These are phyloP conservation scores for Conoideocrella luteorostrata DNA, from an alignment of 2,329 filamentous ascomycete species.

Conservation along the genomic window DNA sequence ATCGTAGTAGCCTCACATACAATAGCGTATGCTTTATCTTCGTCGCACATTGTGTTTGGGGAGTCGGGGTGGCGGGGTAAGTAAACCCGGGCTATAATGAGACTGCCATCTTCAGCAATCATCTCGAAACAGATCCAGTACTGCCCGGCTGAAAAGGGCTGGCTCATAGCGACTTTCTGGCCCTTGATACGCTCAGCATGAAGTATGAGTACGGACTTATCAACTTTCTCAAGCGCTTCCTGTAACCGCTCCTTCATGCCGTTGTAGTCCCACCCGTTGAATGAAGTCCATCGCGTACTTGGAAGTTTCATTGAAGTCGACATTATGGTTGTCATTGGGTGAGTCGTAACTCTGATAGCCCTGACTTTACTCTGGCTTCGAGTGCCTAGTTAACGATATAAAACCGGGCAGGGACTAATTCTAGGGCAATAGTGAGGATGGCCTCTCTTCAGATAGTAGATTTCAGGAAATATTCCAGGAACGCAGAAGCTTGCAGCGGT, in stretches of 20 bases:
- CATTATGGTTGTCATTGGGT: too few relatives aligned
- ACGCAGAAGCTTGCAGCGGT: too few relatives aligned
- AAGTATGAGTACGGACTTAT: constrained; percentile 13
- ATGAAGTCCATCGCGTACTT: constrained; percentile 14
- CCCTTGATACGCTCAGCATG: constrained; percentile 16
- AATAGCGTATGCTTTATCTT: constrained; percentile 12
- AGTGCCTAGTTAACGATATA: too few relatives aligned
- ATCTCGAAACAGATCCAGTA: constrained; percentile 21
- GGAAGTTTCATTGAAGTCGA: too few relatives aligned
- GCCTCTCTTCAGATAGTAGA: too few relatives aligned
- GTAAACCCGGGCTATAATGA: constrained; percentile 19
- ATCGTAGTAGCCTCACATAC: constrained; percentile 16
- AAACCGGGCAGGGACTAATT: too few relatives aligned
- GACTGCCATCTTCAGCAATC: constrained; percentile 14
- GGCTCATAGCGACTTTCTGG: constrained; percentile 20
- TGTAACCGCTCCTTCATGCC: constrained; percentile 17
- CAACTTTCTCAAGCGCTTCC: constrained; percentile 7
- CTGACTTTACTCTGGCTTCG: too few relatives aligned
- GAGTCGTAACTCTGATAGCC: too few relatives aligned
- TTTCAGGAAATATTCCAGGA: too few relatives aligned
- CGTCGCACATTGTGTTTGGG: constrained; percentile 3
- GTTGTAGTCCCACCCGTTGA: constrained; percentile 17
- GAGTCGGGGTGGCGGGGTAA: constrained; percentile 15
- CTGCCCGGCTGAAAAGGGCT: constrained; percentile 23
- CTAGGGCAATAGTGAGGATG: too few relatives aligned